Evolutionary conservation across 2,329 filamentous ascomycete genomes (phyloP).

Genomic region (Didymella pinodella): DNA sequence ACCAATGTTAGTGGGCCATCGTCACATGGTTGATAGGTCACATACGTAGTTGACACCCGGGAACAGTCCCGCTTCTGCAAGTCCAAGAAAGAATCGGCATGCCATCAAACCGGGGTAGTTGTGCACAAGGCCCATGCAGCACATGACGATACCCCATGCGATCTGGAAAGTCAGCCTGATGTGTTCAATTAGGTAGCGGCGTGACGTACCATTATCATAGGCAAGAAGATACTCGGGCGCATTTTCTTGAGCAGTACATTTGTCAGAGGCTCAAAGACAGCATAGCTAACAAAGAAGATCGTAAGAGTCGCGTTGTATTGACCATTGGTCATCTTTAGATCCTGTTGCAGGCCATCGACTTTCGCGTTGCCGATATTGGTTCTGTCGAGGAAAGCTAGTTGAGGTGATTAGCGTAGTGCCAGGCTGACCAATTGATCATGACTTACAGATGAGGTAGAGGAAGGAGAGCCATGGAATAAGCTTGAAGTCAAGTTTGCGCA

Average conservation of each 20-base stretch:
- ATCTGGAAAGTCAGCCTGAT: constrained; percentile 2
- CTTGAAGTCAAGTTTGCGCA: constrained; percentile 68
- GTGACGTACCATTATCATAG: constrained; percentile 73
- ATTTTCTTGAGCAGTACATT: constrained; percentile 82
- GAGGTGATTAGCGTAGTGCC: not conserved
- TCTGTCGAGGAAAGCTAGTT: constrained; percentile 64
- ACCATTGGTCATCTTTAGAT: constrained; percentile 68
- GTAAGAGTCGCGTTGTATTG: constrained; percentile 79
- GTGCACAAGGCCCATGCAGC: constrained; percentile 70
- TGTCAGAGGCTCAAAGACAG: constrained; percentile 78
- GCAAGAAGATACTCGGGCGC: constrained; percentile 80
- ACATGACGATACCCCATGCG: constrained; percentile 72
- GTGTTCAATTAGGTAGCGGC: no score
- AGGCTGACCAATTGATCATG: no score
- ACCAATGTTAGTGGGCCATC: not conserved
- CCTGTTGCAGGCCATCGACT: constrained; percentile 63
- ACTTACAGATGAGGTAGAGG: constrained; percentile 71
- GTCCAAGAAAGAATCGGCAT: constrained; percentile 70
- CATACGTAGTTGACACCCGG: constrained; percentile 68
- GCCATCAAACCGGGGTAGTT: constrained; percentile 72
- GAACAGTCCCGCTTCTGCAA: constrained; percentile 75
- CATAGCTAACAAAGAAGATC: constrained; percentile 88
- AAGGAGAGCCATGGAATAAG: constrained; percentile 73
- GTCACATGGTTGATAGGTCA: not conserved
- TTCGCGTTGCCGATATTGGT: constrained; percentile 82